A percentile compares a stretch with the other conserved stretches of the same genome.
These are phyloP conservation scores for Sarocladiaceae sp. DNA, from an alignment of 2,329 filamentous ascomycete genomes.

Conservation along the genomic window DNA sequence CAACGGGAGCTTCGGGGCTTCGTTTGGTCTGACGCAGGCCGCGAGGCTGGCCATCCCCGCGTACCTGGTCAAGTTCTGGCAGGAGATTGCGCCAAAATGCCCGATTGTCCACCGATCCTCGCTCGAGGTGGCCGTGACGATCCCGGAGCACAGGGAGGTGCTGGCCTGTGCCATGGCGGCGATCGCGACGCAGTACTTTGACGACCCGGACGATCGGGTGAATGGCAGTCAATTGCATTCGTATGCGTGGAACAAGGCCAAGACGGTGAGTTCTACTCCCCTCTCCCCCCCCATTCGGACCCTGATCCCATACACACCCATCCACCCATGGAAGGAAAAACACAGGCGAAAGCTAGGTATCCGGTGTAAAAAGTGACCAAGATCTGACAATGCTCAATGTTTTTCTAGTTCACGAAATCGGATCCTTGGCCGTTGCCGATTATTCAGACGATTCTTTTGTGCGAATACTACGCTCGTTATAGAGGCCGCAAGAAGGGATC, in stretches of 20 bases:
- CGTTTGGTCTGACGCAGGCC: conserved; percentile 24
- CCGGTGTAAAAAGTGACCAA: too few relatives aligned
- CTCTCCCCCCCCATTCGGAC: too few relatives aligned
- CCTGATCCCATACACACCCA: too few relatives aligned
- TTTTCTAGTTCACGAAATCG: conserved; percentile 29
- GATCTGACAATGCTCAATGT: not conserved
- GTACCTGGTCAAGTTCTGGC: conserved; percentile 50
- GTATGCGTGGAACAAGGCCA: conserved; percentile 43
- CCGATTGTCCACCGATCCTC: conserved; percentile 45
- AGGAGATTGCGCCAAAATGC: conserved; percentile 39
- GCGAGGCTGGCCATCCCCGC: conserved; percentile 38
- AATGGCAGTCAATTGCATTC: conserved; percentile 45
- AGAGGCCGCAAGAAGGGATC: conserved; percentile 42
- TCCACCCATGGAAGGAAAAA: too few relatives aligned
- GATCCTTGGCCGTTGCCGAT: conserved; percentile 40
- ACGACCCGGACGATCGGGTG: conserved; percentile 41
- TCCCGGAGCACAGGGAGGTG: conserved; percentile 32
- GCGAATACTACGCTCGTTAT: conserved; percentile 50
- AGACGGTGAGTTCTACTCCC: conserved; percentile 39
- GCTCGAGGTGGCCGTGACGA: conserved; percentile 28
- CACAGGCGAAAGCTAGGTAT: too few relatives aligned
- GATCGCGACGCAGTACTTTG: conserved; percentile 46
- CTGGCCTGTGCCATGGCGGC: conserved; percentile 51
- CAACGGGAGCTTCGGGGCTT: conserved; percentile 21
- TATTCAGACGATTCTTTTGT: conserved; percentile 49